phyloP scores from a whole-genome alignment of 2,329 filamentous ascomycete genomes.

The Tolypocladium sp. region DNA sequence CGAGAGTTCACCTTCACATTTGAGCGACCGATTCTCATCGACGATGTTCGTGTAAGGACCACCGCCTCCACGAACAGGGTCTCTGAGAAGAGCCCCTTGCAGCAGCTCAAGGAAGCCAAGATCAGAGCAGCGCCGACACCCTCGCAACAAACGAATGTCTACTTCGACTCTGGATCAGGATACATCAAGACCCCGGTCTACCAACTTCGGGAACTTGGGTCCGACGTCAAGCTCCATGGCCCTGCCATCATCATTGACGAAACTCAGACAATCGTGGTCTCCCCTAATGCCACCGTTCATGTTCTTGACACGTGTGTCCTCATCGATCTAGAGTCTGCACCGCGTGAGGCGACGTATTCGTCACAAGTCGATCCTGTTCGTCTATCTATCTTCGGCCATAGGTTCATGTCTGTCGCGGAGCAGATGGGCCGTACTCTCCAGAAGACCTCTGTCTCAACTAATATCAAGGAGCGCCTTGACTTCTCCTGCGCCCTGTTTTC shows the following conservation, averaged over 20 bases:
- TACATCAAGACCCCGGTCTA: constrained; percentile 16
- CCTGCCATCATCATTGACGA: constrained; percentile 53
- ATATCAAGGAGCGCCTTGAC: constrained; percentile 72
- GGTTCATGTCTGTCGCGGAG: constrained; percentile 79
- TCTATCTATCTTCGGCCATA: constrained; percentile 69
- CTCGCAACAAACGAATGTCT: too few species aligned
- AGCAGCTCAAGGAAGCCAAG: too few species aligned
- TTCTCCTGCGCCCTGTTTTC: constrained; percentile 77
- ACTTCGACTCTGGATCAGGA: constrained; percentile 11
- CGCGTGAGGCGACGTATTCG: constrained; percentile 11
- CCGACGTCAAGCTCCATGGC: constrained; percentile 12
- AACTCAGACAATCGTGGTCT: constrained; percentile 66
- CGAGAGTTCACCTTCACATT: constrained; percentile 65
- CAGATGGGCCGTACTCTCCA: constrained; percentile 76
- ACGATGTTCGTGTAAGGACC: constrained; percentile 31
- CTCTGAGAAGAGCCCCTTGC: too few species aligned
- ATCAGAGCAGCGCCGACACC: constrained; percentile 6
- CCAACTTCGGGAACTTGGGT: constrained; percentile 11
- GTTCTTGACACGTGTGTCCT: constrained; percentile 26
- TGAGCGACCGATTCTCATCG: constrained; percentile 29
- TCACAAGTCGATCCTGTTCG: constrained; percentile 59
- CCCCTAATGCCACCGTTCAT: constrained; percentile 24
- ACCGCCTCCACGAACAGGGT: constrained; percentile 18
- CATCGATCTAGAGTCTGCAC: too few species aligned
- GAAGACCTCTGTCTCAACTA: constrained; percentile 68